phyloP scores from a whole-genome alignment of 305 asterid genomes.

The Salvia sclarea region DNA sequence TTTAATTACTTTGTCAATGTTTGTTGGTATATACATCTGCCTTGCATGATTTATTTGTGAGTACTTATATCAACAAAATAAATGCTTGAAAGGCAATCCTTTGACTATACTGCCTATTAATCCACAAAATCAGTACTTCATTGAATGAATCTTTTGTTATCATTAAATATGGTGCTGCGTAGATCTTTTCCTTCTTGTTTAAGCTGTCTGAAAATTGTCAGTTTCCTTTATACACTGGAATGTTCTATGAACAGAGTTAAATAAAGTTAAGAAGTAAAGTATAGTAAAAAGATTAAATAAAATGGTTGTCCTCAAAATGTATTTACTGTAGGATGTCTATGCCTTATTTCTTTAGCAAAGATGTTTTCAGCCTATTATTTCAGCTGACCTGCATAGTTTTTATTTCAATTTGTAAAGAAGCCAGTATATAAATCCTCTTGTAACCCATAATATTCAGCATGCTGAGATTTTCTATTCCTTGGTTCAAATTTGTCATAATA shows the following conservation, averaged over 20 bases:
- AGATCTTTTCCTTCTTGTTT: neutral
- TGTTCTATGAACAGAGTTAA: neutral
- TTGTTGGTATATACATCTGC: neutral
- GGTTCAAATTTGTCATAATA: constrained; percentile 1
- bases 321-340: no score
- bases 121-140: neutral
- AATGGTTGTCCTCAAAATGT: neutral
- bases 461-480: neutral
- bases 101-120: constrained; percentile 9
- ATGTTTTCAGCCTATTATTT: no score
- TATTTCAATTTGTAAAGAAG: constrained; percentile 10
- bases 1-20: neutral
- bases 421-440: neutral
- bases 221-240: neutral
- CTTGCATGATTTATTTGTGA: neutral
- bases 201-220: neutral
- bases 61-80: neutral
- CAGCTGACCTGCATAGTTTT: no score
- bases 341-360: no score
- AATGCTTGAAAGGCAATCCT: neutral
- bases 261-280: no score
- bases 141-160: neutral
- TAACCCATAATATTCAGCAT: neutral
- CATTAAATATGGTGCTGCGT: neutral
- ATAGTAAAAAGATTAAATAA: neutral